phyloP scores from a whole-genome alignment of 1,284 basidiomycete genomes.

The Microbotryum scabiosae region DNA sequence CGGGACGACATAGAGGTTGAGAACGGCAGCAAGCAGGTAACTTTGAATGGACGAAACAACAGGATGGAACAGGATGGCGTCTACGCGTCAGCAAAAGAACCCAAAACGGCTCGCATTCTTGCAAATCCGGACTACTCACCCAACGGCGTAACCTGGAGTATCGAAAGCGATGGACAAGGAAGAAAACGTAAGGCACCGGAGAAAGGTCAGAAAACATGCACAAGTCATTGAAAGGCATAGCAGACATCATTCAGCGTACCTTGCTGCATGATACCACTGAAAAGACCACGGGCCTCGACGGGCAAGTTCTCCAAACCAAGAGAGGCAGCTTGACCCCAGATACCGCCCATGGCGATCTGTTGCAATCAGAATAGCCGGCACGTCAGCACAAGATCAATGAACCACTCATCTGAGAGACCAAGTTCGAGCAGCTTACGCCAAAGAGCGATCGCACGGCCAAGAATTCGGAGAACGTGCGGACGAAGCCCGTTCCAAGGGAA shows the following conservation, averaged over 20 bases:
- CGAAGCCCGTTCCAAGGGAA: conserved; percentile 59
- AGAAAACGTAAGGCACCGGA: background rate
- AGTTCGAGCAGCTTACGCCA: conserved; percentile 20
- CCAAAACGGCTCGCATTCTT: background rate
- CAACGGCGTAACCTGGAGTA: conserved; percentile 26
- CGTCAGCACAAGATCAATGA: conserved; percentile 31
- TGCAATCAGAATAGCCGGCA: too few species aligned
- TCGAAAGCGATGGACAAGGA: too few species aligned
- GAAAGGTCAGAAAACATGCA: background rate
- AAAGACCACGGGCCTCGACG: conserved; percentile 72
- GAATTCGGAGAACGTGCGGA: conserved; percentile 44
- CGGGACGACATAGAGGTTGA: conserved; percentile 33
- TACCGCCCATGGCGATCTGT: conserved; percentile 71
- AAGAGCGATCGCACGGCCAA: conserved; percentile 43
- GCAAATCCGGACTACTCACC: background rate
- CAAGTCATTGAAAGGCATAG: conserved; percentile 36
- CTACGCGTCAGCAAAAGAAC: too few species aligned
- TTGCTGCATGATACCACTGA: conserved; percentile 74
- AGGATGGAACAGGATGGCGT: too few species aligned
- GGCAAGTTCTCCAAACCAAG: conserved; percentile 86
- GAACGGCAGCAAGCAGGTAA: conserved; percentile 31
- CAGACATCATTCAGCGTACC: conserved; percentile 54
- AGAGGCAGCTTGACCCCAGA: conserved; percentile 42
- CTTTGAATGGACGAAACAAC: conserved; percentile 2
- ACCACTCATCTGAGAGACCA: conserved; percentile 40